These are phyloP conservation scores for Colletotrichum ledebouriae DNA, from an alignment of 2,329 filamentous ascomycete species.

Conservation along the genomic window DNA sequence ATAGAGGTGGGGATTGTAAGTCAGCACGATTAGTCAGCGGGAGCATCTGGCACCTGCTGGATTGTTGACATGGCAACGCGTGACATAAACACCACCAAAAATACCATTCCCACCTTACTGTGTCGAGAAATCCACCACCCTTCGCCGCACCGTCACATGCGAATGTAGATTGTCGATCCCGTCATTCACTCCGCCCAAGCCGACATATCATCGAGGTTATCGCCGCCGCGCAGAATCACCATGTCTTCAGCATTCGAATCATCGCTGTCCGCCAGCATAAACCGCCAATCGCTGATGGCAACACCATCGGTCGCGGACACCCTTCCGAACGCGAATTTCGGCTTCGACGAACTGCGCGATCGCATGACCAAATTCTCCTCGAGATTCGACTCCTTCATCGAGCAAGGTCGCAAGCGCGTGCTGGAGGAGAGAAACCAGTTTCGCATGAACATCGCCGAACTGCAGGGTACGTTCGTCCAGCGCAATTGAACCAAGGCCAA, in stretches of 20 bases:
- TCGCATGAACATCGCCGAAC: constrained; percentile 87
- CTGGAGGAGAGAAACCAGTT: constrained; percentile 96
- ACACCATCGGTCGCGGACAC: constrained; percentile 79
- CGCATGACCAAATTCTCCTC: constrained; percentile 94
- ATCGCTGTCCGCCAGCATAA: constrained; percentile 74
- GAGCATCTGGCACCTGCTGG: not conserved
- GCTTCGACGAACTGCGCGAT: constrained; percentile 94
- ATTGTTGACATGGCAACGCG: constrained; percentile 42
- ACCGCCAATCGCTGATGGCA: constrained; percentile 69
- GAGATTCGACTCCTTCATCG: constrained; percentile 94
- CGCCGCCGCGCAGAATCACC: constrained; percentile 22
- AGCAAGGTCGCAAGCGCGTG: constrained; percentile 88
- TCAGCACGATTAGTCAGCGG: constrained; percentile 15
- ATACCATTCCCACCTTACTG: not conserved
- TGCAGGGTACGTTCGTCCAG: constrained; percentile 77
- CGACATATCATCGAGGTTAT: not conserved
- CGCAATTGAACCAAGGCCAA: not conserved
- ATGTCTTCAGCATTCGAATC: constrained; percentile 77
- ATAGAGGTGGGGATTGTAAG: not conserved
- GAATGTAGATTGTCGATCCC: not conserved
- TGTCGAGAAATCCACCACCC: constrained; percentile 8
- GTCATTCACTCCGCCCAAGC: not conserved
- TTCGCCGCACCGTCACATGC: constrained; percentile 12
- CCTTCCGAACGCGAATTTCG: constrained; percentile 92
- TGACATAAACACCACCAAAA: constrained; percentile 36